Evolutionary conservation across 169 alveolate genomes (phyloP).

Genomic region (Eimeria praecox): DNA sequence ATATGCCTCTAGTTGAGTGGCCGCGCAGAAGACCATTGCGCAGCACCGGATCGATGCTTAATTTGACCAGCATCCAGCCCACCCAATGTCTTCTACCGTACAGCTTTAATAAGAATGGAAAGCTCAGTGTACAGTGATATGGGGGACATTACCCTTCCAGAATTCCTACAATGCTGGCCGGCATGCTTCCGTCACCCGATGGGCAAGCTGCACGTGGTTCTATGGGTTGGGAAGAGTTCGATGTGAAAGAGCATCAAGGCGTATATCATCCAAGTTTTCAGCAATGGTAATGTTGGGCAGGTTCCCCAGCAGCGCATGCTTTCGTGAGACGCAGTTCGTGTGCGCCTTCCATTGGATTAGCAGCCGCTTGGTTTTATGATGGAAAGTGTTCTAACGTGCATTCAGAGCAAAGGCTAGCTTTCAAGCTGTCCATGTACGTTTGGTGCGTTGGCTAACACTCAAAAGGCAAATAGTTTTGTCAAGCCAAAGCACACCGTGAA

Average conservation of each 20-base stretch:
- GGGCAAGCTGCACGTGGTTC: too few relatives aligned
- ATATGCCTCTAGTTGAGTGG: neutral
- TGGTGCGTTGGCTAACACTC: neutral
- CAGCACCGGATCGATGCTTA: conserved; percentile 2
- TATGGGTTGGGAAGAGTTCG: neutral
- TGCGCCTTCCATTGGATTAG: neutral
- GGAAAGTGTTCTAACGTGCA: neutral
- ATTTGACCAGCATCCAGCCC: neutral
- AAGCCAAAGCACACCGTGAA: neutral
- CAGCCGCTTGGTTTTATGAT: neutral
- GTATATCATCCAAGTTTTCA: neutral
- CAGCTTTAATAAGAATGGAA: neutral
- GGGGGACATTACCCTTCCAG: too few relatives aligned
- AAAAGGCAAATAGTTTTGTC: neutral
- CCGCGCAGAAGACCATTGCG: neutral
- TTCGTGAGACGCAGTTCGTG: neutral
- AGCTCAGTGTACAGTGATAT: too few relatives aligned
- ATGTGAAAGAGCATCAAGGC: neutral
- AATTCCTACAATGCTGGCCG: neutral
- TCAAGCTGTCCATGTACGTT: neutral
- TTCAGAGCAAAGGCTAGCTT: neutral
- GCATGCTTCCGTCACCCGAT: neutral
- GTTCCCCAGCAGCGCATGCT: neutral
- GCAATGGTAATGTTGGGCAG: neutral
- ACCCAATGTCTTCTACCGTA: neutral